Conservation (phyloP, 1,139 yeast species). For the Ogataea hybrid region DNA sequence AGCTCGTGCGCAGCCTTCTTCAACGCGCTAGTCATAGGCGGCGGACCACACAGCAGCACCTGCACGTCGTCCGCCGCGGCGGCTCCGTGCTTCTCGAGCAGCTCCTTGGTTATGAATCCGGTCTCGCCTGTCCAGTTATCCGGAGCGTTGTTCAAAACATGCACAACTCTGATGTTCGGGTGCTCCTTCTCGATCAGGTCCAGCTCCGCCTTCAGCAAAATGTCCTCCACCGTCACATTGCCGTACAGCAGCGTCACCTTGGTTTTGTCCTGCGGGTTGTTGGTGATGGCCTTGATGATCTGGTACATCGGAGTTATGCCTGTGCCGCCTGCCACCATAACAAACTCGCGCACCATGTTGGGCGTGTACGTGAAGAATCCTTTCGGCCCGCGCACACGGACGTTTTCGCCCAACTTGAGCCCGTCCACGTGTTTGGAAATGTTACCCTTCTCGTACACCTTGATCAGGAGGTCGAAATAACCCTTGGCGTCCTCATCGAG, state of each 20-base stretch:
- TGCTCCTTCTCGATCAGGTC: constrained; percentile 62
- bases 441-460: constrained; percentile 91
- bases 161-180: constrained; percentile 68
- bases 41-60: constrained; percentile 92
- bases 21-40: constrained; percentile 76
- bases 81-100: constrained; percentile 66
- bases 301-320: constrained; percentile 96
- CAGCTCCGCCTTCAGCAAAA: constrained; percentile 74
- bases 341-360: constrained; percentile 70
- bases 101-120: constrained; percentile 81
- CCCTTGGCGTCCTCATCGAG: constrained; percentile 79
- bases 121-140: constrained; percentile 75
- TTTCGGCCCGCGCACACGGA: constrained; percentile 87
- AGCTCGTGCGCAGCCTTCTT: constrained; percentile 78
- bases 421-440: constrained; percentile 75
- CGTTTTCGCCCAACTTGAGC: constrained; percentile 65
- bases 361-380: constrained; percentile 87
- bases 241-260: constrained; percentile 74
- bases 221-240: constrained; percentile 73
- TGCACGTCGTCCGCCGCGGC: constrained; percentile 61
- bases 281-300: constrained; percentile 75
- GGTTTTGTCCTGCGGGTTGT: constrained; percentile 74
- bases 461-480: constrained; percentile 83
- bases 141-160: constrained; percentile 76
- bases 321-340: constrained; percentile 95